phyloP scores from a whole-genome alignment of 768 basidiomycete genomes.

The Pleurotus tuber-regium region DNA sequence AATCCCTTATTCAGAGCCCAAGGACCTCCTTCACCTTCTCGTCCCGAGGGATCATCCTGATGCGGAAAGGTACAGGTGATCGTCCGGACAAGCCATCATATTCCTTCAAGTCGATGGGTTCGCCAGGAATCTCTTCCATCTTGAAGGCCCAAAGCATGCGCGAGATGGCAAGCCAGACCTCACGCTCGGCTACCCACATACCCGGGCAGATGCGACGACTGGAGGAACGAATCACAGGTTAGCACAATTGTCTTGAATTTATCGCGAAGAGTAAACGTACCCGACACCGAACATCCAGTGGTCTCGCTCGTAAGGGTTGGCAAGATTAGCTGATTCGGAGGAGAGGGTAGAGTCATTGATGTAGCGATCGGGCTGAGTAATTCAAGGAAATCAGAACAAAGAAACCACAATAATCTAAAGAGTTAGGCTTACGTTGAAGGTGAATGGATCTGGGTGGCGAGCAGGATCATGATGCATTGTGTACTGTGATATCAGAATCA shows the following conservation, averaged over 20 bases:
- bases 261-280: constrained; percentile 22
- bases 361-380: constrained; percentile 41
- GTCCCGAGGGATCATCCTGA: constrained; percentile 16
- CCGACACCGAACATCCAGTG: constrained; percentile 52
- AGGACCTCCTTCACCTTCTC: constrained; percentile 13
- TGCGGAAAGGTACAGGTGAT: constrained; percentile 39
- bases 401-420: no score
- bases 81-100: constrained; percentile 47
- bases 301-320: constrained; percentile 42
- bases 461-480: constrained; percentile 34
- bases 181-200: constrained; percentile 42
- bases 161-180: constrained; percentile 42
- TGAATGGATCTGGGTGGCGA: constrained; percentile 38
- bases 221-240: neutral
- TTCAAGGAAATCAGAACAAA: neutral
- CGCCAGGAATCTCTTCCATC: constrained; percentile 36
- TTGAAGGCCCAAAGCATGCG: constrained; percentile 48
- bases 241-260: neutral
- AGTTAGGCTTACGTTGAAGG: constrained; percentile 29
- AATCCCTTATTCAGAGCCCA: constrained; percentile 13
- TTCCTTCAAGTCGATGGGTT: constrained; percentile 43
- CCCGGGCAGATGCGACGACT: constrained; percentile 43
- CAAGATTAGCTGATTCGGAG: constrained; percentile 41
- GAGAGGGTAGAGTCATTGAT: constrained; percentile 33
- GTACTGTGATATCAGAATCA: constrained; percentile 20